Evolutionary conservation across 345 rosid species (phyloP).

Genomic region (Schrenkiella parvula): DNA sequence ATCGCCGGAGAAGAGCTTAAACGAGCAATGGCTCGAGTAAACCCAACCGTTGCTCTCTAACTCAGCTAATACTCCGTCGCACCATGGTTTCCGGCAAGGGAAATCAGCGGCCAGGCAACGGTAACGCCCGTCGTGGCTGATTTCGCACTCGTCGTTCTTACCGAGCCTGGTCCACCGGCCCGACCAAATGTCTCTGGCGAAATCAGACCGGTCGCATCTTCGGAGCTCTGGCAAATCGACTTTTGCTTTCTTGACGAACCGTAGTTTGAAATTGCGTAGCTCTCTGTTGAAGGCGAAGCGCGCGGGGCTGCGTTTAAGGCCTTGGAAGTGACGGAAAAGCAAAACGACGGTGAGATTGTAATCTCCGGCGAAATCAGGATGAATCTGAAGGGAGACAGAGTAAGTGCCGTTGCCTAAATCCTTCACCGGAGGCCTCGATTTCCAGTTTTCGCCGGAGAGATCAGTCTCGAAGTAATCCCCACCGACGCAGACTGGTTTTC

Average conservation of each 20-base stretch:
- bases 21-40: slow-evolving; percentile 79
- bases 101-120: slow-evolving; percentile 53
- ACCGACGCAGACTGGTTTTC: slow-evolving; percentile 52
- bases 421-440: slow-evolving; percentile 67
- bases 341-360: slow-evolving; percentile 61
- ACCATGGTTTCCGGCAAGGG: slow-evolving; percentile 78
- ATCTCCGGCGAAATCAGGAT: slow-evolving; percentile 72
- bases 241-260: slow-evolving; percentile 35
- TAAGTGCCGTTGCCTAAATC: slow-evolving; percentile 79
- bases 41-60: slow-evolving; percentile 97
- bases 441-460: slow-evolving; percentile 84
- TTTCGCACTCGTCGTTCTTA: slow-evolving; percentile 50
- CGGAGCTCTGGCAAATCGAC: slow-evolving; percentile 43
- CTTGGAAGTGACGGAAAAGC: slow-evolving; percentile 70
- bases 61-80: slow-evolving; percentile 46
- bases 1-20: slow-evolving; percentile 45
- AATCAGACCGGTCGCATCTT: slow-evolving; percentile 51
- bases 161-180: slow-evolving; percentile 93
- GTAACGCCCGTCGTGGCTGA: slow-evolving; percentile 67
- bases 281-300: slow-evolving; percentile 50
- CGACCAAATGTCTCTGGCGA: slow-evolving; percentile 58
- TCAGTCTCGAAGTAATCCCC: slow-evolving; percentile 90
- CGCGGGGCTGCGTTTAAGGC: slow-evolving; percentile 55
- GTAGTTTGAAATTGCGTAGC: slow-evolving; percentile 45
- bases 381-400: slow-evolving; percentile 61